These are phyloP conservation scores for Mangifera indica DNA, from an alignment of 345 rosid species.

Conservation along the genomic window DNA sequence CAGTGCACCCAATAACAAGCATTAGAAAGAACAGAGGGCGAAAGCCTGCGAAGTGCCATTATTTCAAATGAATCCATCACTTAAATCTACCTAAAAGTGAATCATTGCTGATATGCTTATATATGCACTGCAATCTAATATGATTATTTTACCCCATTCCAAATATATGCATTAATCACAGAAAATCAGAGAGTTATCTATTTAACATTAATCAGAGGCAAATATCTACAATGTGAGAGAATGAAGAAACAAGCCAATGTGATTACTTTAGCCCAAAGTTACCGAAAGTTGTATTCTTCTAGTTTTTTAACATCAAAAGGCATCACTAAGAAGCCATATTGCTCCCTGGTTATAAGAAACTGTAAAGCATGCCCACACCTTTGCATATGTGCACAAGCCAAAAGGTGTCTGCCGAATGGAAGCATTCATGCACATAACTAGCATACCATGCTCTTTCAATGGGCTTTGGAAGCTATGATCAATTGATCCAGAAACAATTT, in stretches of 20 bases:
- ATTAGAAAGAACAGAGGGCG: slow-evolving; percentile 42
- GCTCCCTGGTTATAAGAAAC: background rate
- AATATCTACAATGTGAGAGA: background rate
- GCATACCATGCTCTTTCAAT: background rate
- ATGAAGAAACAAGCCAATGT: background rate
- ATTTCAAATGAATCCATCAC: slow-evolving; percentile 9
- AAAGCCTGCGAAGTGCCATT: slow-evolving; percentile 40
- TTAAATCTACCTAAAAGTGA: background rate
- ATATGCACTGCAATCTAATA: slow-evolving; percentile 1
- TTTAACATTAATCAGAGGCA: background rate
- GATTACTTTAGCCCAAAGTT: background rate
- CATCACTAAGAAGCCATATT: background rate
- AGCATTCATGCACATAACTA: background rate
- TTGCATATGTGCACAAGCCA: background rate
- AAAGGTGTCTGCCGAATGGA: no score
- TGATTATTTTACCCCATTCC: background rate
- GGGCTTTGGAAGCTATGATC: background rate
- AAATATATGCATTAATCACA: background rate
- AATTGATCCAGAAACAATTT: background rate
- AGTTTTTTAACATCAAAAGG: background rate
- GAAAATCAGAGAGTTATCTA: background rate
- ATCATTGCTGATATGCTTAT: background rate
- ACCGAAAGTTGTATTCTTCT: background rate
- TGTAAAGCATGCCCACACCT: background rate
- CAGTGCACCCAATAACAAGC: slow-evolving; percentile 43